These are phyloP conservation scores for Wickerhamiella spandovensis DNA, from an alignment of 805 yeast genomes.

Conservation along the genomic window DNA sequence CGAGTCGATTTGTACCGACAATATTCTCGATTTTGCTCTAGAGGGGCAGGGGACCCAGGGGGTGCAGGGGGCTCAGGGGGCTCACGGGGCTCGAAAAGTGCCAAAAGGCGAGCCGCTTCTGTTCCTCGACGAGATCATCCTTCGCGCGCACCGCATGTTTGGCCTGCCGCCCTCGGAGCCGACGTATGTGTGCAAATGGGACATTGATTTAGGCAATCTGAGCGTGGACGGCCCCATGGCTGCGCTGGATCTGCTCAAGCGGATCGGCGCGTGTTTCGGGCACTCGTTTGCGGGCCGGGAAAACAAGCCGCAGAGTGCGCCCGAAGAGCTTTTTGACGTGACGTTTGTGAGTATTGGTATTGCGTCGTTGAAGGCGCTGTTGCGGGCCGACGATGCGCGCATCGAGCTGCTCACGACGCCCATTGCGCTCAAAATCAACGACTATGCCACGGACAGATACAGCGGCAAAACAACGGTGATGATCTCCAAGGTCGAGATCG, in stretches of 20 bases:
- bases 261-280: slow-evolving; percentile 34
- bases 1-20: slow-evolving; percentile 6
- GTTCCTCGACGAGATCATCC: slow-evolving; percentile 11
- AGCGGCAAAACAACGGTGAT: slow-evolving; percentile 39
- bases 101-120: too few species aligned
- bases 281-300: slow-evolving; percentile 64
- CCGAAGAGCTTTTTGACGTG: slow-evolving; percentile 51
- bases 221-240: slow-evolving; percentile 37
- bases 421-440: slow-evolving; percentile 38
- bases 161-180: slow-evolving; percentile 85
- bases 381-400: slow-evolving; percentile 25
- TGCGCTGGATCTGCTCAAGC: slow-evolving; percentile 29
- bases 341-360: slow-evolving; percentile 47
- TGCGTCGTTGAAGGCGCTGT: slow-evolving; percentile 32
- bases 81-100: too few species aligned
- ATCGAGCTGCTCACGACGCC: slow-evolving; percentile 19
- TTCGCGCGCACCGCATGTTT: slow-evolving; percentile 75
- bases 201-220: slow-evolving; percentile 52
- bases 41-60: too few species aligned
- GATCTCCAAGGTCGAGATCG: slow-evolving; percentile 34
- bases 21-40: slow-evolving; percentile 12
- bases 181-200: slow-evolving; percentile 87
- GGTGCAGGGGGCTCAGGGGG: slow-evolving; percentile 2
- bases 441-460: slow-evolving; percentile 55
- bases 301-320: slow-evolving; percentile 49